Conservation (phyloP, 768 basidiomycete species). For the Clitopilus passeckerianus region DNA sequence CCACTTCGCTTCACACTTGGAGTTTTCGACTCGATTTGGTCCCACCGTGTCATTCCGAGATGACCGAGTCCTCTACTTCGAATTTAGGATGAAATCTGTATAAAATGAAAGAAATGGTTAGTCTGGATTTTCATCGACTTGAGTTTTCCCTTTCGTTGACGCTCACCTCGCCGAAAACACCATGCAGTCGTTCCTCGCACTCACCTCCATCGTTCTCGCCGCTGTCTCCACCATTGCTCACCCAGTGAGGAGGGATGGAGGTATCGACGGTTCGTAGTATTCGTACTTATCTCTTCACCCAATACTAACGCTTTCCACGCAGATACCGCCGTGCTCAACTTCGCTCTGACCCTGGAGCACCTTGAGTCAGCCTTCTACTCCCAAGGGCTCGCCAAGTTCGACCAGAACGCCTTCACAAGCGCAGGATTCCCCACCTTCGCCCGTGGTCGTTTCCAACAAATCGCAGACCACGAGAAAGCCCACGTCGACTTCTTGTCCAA, state of each 20-base stretch:
- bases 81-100: not conserved
- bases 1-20: not conserved
- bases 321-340: slow-evolving; percentile 30
- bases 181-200: not conserved
- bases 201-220: not conserved
- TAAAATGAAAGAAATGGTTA: not conserved
- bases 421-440: slow-evolving; percentile 43
- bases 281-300: not conserved
- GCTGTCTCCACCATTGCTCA: not conserved
- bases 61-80: not conserved
- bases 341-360: slow-evolving; percentile 44
- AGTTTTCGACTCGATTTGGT: not conserved
- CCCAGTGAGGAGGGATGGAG: not conserved
- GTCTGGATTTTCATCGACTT: not conserved
- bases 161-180: not conserved
- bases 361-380: slow-evolving; percentile 44
- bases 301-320: not conserved
- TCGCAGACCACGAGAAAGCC: slow-evolving; percentile 42
- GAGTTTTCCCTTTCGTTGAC: not conserved
- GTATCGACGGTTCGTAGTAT: not conserved
- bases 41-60: not conserved
- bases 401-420: slow-evolving; percentile 35
- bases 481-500: slow-evolving; percentile 40
- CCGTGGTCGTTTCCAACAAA: slow-evolving; percentile 42
- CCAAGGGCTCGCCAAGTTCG: slow-evolving; percentile 35